phyloP scores from a whole-genome alignment of 352 stramenopile genomes.

The Globisporangium megalacanthum region DNA sequence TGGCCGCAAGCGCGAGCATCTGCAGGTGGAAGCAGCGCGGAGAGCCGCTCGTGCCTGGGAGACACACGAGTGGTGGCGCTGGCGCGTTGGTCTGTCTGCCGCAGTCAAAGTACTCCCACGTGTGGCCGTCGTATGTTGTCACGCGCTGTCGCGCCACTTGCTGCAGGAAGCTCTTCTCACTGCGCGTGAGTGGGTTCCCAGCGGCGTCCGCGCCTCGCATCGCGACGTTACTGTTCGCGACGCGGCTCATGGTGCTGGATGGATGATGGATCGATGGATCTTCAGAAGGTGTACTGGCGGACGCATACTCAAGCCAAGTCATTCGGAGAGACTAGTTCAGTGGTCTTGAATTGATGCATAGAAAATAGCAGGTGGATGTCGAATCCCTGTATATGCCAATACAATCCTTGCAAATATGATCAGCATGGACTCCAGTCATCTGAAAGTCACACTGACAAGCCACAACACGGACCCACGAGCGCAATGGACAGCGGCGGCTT shows the following conservation, averaged over 20 bases:
- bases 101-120: conserved; percentile 75
- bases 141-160: conserved; percentile 55
- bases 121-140: conserved; percentile 72
- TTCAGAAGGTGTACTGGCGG: neutral
- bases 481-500: conserved; percentile 54
- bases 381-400: no score
- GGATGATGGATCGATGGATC: neutral
- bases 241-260: conserved; percentile 6
- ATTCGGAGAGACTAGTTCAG: neutral
- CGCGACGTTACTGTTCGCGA: conserved; percentile 14
- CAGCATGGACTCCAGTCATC: neutral
- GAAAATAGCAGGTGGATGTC: neutral
- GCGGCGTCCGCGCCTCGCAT: conserved; percentile 3
- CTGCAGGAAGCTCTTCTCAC: conserved; percentile 54
- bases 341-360: neutral
- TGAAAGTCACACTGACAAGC: neutral
- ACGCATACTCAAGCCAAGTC: neutral
- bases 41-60: conserved; percentile 50
- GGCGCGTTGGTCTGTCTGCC: conserved; percentile 23
- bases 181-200: conserved; percentile 18
- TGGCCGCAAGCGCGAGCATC: conserved; percentile 35
- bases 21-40: conserved; percentile 59
- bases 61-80: conserved; percentile 45
- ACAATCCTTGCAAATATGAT: no score
- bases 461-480: neutral